These are phyloP conservation scores for Suhomyces taliae DNA, from an alignment of 1,139 yeast genomes.

Conservation along the genomic window DNA sequence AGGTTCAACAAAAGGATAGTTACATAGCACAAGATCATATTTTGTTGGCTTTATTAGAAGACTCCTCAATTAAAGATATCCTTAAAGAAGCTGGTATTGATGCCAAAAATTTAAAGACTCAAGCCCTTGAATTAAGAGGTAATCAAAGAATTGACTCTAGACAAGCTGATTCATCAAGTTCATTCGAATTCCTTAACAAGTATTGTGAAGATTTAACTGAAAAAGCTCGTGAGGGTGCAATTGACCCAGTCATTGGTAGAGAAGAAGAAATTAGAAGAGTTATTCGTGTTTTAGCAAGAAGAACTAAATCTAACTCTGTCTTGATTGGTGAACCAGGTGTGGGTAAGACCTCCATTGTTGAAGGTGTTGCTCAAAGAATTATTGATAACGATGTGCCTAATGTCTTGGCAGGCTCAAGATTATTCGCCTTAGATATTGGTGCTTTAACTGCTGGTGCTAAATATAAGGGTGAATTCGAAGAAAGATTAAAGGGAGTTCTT, in stretches of 20 bases:
- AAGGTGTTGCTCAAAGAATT: conserved; percentile 97
- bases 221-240: conserved; percentile 87
- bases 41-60: conserved; percentile 80
- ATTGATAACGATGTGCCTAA: conserved; percentile 94
- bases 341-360: conserved; percentile 97
- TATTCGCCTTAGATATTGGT: conserved; percentile 89
- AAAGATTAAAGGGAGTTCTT: conserved; percentile 92
- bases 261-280: conserved; percentile 97
- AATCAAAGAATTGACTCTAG: conserved; percentile 90
- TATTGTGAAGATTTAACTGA: conserved; percentile 94
- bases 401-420: conserved; percentile 73
- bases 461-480: conserved; percentile 98
- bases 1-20: conserved; percentile 84
- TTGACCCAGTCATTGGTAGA: conserved; percentile 98
- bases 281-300: conserved; percentile 88
- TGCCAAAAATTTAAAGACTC: conserved; percentile 70
- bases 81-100: conserved; percentile 74
- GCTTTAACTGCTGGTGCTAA: conserved; percentile 98
- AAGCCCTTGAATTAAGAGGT: conserved; percentile 85
- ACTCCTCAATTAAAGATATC: conserved; percentile 65
- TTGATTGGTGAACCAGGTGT: conserved; percentile 99
- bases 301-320: conserved; percentile 95
- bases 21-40: conserved; percentile 95
- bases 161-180: conserved; percentile 86
- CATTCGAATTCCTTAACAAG: conserved; percentile 80